phyloP scores from a whole-genome alignment of 1,139 yeast species.

The Hanseniaspora gamundiae region DNA sequence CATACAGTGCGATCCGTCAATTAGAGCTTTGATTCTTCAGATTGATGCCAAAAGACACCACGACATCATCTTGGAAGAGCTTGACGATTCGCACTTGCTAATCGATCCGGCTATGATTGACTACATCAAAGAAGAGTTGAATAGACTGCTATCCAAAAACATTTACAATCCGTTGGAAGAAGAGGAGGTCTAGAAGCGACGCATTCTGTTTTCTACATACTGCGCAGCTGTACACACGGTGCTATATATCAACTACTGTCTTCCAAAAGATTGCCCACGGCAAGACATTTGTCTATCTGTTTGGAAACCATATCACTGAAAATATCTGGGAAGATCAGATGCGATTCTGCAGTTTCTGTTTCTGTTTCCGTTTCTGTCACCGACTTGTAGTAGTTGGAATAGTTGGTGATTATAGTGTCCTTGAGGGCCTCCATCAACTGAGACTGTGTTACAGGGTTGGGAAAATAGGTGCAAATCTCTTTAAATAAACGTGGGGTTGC shows the following conservation, averaged over 20 bases:
- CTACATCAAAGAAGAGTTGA: slow-evolving; percentile 65
- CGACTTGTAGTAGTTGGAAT: background rate
- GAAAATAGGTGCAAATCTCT: background rate
- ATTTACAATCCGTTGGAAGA: slow-evolving; percentile 78
- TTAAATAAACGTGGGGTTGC: background rate
- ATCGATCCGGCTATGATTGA: slow-evolving; percentile 68
- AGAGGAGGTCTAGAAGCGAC: slow-evolving; percentile 31
- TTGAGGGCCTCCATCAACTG: background rate
- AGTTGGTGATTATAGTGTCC: background rate
- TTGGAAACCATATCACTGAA: background rate
- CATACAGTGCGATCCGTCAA: slow-evolving; percentile 71
- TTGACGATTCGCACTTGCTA: slow-evolving; percentile 76
- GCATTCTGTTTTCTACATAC: background rate
- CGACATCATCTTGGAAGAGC: slow-evolving; percentile 69
- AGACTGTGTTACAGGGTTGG: background rate
- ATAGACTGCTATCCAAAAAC: slow-evolving; percentile 63
- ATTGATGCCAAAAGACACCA: slow-evolving; percentile 54
- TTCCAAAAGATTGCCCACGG: background rate
- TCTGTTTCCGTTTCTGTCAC: background rate
- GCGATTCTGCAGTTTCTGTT: slow-evolving; percentile 16
- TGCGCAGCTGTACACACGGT: background rate
- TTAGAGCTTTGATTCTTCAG: slow-evolving; percentile 70
- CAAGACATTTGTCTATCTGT: background rate
- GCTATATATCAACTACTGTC: background rate
- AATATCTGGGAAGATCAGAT: slow-evolving; percentile 10